phyloP scores from a whole-genome alignment of 31 red algal genomes.

The Bonnemaisonia californica region DNA sequence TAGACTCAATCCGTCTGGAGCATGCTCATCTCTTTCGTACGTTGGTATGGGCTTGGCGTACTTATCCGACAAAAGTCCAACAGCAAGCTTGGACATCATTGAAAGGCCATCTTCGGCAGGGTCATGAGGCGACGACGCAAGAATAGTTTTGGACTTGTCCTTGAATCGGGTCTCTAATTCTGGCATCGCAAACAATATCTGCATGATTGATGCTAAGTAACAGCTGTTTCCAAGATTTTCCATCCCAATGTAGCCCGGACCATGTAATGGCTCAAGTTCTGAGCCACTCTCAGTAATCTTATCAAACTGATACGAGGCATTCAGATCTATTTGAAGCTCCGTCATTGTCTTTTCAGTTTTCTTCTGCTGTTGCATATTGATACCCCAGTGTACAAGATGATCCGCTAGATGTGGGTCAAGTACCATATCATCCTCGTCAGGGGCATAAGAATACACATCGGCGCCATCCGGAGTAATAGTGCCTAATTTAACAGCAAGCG shows the following conservation, averaged over 20 bases:
- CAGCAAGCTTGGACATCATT: conserved; percentile 72
- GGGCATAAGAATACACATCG: conserved; percentile 89
- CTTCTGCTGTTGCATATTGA: conserved; percentile 72
- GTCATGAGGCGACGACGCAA: conserved; percentile 43
- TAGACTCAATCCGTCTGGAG: conserved; percentile 5
- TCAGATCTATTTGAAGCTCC: conserved; percentile 89
- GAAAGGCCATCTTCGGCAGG: conserved; percentile 55
- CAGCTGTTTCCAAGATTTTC: conserved; percentile 94
- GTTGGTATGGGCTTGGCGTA: conserved; percentile 59
- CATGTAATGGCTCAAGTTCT: conserved; percentile 59
- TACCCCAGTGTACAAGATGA: conserved; percentile 86
- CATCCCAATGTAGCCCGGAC: conserved; percentile 79
- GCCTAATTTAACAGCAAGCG: conserved; percentile 91
- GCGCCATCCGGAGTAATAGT: conserved; percentile 90
- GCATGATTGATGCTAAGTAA: conserved; percentile 91
- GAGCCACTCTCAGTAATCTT: conserved; percentile 76
- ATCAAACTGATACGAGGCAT: conserved; percentile 64
- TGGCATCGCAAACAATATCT: conserved; percentile 67
- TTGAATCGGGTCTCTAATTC: conserved; percentile 57
- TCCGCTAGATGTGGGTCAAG: conserved; percentile 75
- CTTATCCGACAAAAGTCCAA: conserved; percentile 59
- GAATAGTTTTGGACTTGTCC: conserved; percentile 27
- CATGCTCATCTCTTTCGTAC: conserved; percentile 40
- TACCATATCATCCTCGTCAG: conserved; percentile 91
- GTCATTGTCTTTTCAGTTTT: conserved; percentile 90